These are phyloP conservation scores for Apiospora malaysiana DNA, from an alignment of 2,329 filamentous ascomycete genomes.

Conservation along the genomic window DNA sequence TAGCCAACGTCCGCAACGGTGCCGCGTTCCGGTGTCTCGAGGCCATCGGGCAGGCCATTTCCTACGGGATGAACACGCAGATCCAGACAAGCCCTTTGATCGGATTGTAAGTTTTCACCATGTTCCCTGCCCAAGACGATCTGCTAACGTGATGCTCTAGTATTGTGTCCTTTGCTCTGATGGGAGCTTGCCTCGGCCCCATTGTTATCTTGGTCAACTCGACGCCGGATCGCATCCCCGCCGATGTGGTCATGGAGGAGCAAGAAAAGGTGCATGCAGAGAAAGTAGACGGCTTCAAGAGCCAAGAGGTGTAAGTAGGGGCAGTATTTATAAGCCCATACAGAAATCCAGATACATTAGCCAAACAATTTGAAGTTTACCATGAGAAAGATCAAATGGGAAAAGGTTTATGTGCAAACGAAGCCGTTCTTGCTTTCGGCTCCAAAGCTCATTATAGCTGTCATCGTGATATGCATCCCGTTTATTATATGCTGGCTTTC, in stretches of 20 bases:
- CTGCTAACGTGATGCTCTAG: slow-evolving; percentile 29
- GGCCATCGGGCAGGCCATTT: slow-evolving; percentile 47
- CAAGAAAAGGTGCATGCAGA: slow-evolving; percentile 32
- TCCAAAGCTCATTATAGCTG: too few species aligned
- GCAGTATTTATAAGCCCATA: background rate
- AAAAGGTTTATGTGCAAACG: too few species aligned
- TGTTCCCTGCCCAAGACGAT: background rate
- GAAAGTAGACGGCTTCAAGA: slow-evolving; percentile 18
- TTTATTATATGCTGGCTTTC: too few species aligned
- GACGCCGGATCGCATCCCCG: slow-evolving; percentile 46
- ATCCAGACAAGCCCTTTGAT: slow-evolving; percentile 43
- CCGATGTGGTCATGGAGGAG: slow-evolving; percentile 44
- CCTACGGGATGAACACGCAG: slow-evolving; percentile 49
- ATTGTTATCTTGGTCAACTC: slow-evolving; percentile 47
- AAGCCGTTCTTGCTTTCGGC: too few species aligned
- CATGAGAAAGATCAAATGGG: too few species aligned
- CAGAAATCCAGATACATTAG: background rate
- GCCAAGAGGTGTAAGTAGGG: background rate
- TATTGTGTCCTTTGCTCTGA: slow-evolving; percentile 46
- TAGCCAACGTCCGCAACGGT: slow-evolving; percentile 49
- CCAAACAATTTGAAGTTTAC: too few species aligned
- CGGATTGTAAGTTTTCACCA: slow-evolving; percentile 42
- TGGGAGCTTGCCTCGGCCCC: slow-evolving; percentile 41
- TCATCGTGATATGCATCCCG: too few species aligned
- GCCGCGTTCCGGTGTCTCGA: slow-evolving; percentile 48